Evolutionary conservation across 768 basidiomycete genomes (phyloP), one percentile per base, ranked within the genome.

Genomic region (Hirschioporus abietinus): DNA sequence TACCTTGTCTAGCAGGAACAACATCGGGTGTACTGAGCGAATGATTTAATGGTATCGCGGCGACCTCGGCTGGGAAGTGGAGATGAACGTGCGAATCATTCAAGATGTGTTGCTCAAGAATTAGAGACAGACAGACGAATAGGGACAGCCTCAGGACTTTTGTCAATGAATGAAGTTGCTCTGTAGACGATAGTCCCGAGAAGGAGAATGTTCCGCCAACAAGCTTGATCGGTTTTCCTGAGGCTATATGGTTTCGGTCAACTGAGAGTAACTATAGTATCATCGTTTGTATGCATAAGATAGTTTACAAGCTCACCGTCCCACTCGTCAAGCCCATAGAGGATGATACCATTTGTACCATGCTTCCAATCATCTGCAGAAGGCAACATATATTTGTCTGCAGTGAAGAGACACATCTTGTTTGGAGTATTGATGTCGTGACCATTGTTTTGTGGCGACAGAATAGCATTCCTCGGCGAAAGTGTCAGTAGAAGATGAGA

Each of bases 141-240:
- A 85, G 75, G 0, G 82, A 71, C 10, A 89, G 69, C 18, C 83
- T 81, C 18, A 91, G 83, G 20, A 84, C 76, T 59, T 78, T 80
- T 62, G 75, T 73, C 0, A 91, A 78, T 0, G 79, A 66, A 2
- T 70, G 68, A 68, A 88, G 80, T 64, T 86, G 82, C 4, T 71
- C 35, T 0, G 75, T 71, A 1, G 84, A 82, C 15, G 73, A 74
- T 17, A 83, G 70, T 10, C 84, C 86, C 67, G 77, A 78, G 67
- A 91, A 78, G 0, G 77, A 72, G 72, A 91, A 90, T 0, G 83
- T 87, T 0, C 89, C 89, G 5, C 89, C 89, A 8, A 90, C 80
- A 35, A 88, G 73, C 27, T 75, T 78, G 4, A 75, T 61, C 36
- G 75, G 67, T n/a, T 74, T n/a, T n/a, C n/a, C 67, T 1, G 75